Conservation (phyloP, 1,139 yeast species). For the Hemisphaericaspora lyxosophila region DNA sequence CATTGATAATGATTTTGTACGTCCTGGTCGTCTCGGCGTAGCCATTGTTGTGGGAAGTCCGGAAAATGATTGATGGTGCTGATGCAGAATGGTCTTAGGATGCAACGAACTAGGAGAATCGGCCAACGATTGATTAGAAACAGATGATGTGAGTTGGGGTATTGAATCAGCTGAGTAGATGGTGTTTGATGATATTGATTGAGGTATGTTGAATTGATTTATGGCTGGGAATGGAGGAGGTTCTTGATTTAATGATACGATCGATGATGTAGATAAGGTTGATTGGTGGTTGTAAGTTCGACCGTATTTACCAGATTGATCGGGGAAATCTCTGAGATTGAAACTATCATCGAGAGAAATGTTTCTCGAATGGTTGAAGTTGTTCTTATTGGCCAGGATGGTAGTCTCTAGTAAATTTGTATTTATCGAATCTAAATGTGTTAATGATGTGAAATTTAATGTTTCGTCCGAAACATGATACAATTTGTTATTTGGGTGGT, state of each 20-base stretch:
- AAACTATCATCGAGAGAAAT: constrained; percentile 25
- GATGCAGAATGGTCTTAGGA: constrained; percentile 4
- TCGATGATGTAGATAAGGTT: constrained; percentile 15
- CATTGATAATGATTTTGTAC: constrained; percentile 32
- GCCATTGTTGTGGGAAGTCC: constrained; percentile 19
- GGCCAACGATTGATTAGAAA: constrained; percentile 36
- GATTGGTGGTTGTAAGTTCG: constrained; percentile 4
- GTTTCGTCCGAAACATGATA: constrained; percentile 6
- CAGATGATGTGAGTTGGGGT: constrained; percentile 38
- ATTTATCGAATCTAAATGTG: constrained; percentile 6
- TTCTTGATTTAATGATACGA: constrained; percentile 16
- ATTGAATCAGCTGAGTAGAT: constrained; percentile 45
- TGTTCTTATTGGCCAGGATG: not conserved
- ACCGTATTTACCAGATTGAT: constrained; percentile 11
- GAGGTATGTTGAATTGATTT: constrained; percentile 22
- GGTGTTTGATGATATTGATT: constrained; percentile 34
- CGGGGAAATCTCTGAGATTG: constrained; percentile 8
- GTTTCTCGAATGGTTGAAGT: constrained; percentile 24
- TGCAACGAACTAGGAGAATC: constrained; percentile 31
- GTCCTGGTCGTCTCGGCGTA: constrained; percentile 31
- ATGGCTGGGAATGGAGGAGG: constrained; percentile 13
- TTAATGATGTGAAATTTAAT: constrained; percentile 2
- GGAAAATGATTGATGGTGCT: constrained; percentile 14
- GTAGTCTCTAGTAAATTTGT: constrained; percentile 4
- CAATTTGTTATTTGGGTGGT: constrained; percentile 13